Conservation (phyloP, 1,284 basidiomycete genomes). For the Ganoderma boninense region DNA sequence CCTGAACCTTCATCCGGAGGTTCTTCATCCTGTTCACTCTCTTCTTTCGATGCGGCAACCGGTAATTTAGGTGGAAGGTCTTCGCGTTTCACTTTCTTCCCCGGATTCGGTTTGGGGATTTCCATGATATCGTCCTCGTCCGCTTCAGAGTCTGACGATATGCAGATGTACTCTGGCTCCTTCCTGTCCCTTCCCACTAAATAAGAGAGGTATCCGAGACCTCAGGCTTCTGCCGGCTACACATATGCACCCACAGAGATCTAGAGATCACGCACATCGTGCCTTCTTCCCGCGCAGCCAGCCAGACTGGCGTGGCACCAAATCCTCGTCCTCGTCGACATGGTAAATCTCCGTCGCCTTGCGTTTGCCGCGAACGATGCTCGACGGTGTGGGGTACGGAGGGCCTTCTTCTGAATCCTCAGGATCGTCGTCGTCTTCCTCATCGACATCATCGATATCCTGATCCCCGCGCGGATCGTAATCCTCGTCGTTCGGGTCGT, state of each 20-base stretch:
- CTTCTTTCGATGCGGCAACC: not conserved
- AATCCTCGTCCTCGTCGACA: not conserved
- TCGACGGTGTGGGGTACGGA: constrained; percentile 2
- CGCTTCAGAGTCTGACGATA: constrained; percentile 4
- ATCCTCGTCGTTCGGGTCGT: not conserved
- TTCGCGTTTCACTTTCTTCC: not conserved
- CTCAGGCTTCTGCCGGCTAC: not conserved
- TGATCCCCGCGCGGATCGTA: not conserved
- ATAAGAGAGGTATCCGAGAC: not conserved
- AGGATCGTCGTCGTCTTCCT: not conserved
- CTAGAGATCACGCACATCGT: not conserved
- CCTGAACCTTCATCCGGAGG: not conserved
- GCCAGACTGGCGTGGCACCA: not conserved
- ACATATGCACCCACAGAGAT: not conserved
- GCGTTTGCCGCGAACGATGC: not conserved
- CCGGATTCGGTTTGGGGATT: not conserved
- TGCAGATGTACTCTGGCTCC: not conserved
- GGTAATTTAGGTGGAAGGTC: not conserved
- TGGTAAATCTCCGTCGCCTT: not conserved
- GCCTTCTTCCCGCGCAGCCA: not conserved
- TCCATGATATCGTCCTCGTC: constrained; percentile 3
- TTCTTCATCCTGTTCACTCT: not conserved
- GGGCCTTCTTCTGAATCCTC: not conserved
- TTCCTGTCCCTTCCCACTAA: not conserved
- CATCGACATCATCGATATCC: not conserved